Base-by-base conservation (phyloP, 2,329 filamentous ascomycete species). In the Ceratocystis smalleyi region DNA sequence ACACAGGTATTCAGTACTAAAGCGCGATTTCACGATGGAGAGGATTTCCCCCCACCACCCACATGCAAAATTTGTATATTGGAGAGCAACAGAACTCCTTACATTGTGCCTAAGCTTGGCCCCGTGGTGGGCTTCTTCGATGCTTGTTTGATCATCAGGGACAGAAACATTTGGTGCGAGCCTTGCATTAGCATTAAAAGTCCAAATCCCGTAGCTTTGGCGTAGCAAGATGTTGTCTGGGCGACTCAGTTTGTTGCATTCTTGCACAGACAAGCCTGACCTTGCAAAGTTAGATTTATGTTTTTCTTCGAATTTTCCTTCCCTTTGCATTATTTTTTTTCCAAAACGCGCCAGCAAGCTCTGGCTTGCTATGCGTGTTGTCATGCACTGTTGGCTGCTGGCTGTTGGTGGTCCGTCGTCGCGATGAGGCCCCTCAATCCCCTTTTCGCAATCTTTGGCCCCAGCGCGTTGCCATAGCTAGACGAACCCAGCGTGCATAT, bases 391-490 rank as follows among this genome's bases (percentile, higher is more conserved):
- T 43, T 27, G n/a, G 12, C 5, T 8, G n/a, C n/a, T 43, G 15
- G 45, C 27, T 27, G n/a, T 30, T 30, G 43, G 19, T 47, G 43
- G 43, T 22, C 40, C 30, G 2, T 19, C 32, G 22, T 60, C 30
- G 32, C 40, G 15, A 60, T 22, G n/a, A 40, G 30, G 30, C 15
- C 43, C 12, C 40, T 49, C 43, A 61, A 47, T 61, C 30, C 19
- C 45, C 43, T 49, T 32, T 45, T 15, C 35, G 35, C 12, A 40
- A 47, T 47, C 43, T 49, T 24, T 49, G 40, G 45, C 45, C 59
- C 59, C 59, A 30, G 59, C 59, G 43, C 59, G 59, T 61, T 61
- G 59, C 59, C 15, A 61, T 61, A 49, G 59, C 59, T 61, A 61
- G 45, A 47, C 22, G 30, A 47, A 30, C 45, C 24, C 15, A 17